Evolutionary conservation across 768 basidiomycete species (phyloP), one percentile per base, ranked within the genome.

Genomic region (Ephemerocybe angulata): DNA sequence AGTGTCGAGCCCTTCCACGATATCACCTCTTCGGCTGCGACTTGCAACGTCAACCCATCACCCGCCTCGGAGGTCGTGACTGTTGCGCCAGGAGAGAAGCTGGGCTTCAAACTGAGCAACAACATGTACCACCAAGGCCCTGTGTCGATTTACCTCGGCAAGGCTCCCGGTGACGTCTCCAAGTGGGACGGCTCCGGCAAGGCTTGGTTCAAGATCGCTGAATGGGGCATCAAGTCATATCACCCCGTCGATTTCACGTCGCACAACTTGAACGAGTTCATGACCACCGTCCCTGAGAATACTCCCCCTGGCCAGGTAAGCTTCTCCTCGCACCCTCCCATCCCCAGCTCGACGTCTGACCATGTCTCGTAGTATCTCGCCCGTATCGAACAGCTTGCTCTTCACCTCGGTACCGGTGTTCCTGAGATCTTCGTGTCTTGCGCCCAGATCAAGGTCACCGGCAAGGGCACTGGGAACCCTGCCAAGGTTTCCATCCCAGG

Each of bases 371-470:
- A 76, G 72, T 79, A 76, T 58, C 65, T 77, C 25, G 67, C 76
- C 50, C 76, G 79, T 43, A 72, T 77, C 53, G 79, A 81, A 57
- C 73, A 77, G 29, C 68, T 76, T 37, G 80, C 71, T 25, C 70
- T 81, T 19, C 80, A 81, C 60, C 66, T 73, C 13, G 70, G 67
- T 48, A 53, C 52, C 5, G 76, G 71, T 46, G 72, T 75, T 28
- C 76, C 78, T 15, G 76, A 81, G 62, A 72, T 73, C 57, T 80
- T 74, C 63, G 72, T 80, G 52, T 74, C 76, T 22, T 81, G 79
- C 58, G 79, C 72, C 21, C 79, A 80, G 53, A 72, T 81, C 56
- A 72, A 67, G 33, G 59, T 81, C 50, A 74, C 72, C 2, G 71
- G 72, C 27, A 71, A 76, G 29, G 78, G 79, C 11, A 65, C 63